These are phyloP conservation scores for Monoraphidium neglectum DNA, from an alignment of 139 green algal species.

Conservation along the genomic window DNA sequence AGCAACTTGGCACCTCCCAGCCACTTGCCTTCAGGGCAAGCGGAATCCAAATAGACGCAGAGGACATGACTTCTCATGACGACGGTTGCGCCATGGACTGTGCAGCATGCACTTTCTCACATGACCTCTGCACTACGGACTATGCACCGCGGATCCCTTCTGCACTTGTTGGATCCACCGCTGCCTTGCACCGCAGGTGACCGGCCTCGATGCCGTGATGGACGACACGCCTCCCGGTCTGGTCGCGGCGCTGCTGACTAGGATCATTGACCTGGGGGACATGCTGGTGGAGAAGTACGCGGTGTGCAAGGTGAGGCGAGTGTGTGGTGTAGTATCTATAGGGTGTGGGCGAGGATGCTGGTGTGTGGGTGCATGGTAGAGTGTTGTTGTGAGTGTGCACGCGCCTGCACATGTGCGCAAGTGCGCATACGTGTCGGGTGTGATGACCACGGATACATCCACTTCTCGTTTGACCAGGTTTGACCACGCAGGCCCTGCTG, in stretches of 20 bases:
- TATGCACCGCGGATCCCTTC: not conserved
- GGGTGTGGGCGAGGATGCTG: not conserved
- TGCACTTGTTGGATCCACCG: not conserved
- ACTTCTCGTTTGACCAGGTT: no score
- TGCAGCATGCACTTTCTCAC: no score
- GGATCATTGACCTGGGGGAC: not conserved
- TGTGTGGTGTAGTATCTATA: not conserved
- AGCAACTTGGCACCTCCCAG: no score
- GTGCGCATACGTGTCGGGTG: not conserved
- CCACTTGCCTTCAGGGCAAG: no score
- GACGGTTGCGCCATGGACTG: no score
- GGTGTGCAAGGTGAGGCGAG: conserved; percentile 17
- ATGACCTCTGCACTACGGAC: not conserved
- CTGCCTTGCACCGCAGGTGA: conserved; percentile 9
- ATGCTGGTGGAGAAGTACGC: conserved; percentile 29
- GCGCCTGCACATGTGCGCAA: not conserved
- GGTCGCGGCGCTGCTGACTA: not conserved
- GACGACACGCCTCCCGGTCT: not conserved
- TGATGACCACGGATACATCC: no score
- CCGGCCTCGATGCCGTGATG: not conserved
- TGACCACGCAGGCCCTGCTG: no score
- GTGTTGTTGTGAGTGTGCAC: not conserved
- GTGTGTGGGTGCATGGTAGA: not conserved
- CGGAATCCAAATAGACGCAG: no score
- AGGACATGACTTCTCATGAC: no score